Evolutionary conservation across 2,329 filamentous ascomycete genomes (phyloP).

Genomic region (Penicillium sp.): DNA sequence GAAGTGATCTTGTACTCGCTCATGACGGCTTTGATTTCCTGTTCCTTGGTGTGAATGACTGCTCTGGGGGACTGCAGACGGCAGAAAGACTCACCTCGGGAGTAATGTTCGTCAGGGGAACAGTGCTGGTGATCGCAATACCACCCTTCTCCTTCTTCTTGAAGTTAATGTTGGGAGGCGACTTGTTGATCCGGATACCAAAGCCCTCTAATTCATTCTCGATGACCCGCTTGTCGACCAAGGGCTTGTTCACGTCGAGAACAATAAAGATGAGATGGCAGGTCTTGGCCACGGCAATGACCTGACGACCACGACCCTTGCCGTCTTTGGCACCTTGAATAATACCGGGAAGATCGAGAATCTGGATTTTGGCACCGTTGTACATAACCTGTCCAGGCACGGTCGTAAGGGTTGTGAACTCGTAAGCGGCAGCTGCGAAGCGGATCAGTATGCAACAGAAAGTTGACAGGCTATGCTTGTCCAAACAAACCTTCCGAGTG

Average conservation of each 20-base stretch:
- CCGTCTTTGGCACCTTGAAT: slow-evolving; percentile 98
- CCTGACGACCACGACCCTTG: slow-evolving; percentile 93
- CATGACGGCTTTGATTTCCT: slow-evolving; percentile 97
- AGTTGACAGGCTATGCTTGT: background rate
- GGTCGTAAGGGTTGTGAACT: slow-evolving; percentile 97
- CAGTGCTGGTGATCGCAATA: slow-evolving; percentile 91
- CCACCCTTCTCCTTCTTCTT: slow-evolving; percentile 99
- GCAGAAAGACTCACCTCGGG: slow-evolving; percentile 58
- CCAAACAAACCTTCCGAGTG: slow-evolving; percentile 71
- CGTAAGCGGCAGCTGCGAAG: slow-evolving; percentile 76
- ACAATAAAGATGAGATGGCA: slow-evolving; percentile 99
- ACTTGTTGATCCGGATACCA: slow-evolving; percentile 95
- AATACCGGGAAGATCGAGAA: slow-evolving; percentile 97
- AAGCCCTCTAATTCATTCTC: slow-evolving; percentile 95
- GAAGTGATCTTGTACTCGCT: slow-evolving; percentile 94
- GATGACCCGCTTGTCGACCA: slow-evolving; percentile 95
- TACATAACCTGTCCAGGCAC: slow-evolving; percentile 95
- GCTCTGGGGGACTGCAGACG: background rate
- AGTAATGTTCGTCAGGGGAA: slow-evolving; percentile 87
- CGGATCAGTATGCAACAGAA: slow-evolving; percentile 16
- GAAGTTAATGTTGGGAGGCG: slow-evolving; percentile 97
- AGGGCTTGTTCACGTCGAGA: slow-evolving; percentile 94
- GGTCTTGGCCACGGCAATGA: slow-evolving; percentile 98
- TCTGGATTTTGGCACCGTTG: slow-evolving; percentile 96
- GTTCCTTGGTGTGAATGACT: slow-evolving; percentile 14